Conservation (phyloP, 2,329 filamentous ascomycete species). For the Beauveria rudraprayagi region DNA sequence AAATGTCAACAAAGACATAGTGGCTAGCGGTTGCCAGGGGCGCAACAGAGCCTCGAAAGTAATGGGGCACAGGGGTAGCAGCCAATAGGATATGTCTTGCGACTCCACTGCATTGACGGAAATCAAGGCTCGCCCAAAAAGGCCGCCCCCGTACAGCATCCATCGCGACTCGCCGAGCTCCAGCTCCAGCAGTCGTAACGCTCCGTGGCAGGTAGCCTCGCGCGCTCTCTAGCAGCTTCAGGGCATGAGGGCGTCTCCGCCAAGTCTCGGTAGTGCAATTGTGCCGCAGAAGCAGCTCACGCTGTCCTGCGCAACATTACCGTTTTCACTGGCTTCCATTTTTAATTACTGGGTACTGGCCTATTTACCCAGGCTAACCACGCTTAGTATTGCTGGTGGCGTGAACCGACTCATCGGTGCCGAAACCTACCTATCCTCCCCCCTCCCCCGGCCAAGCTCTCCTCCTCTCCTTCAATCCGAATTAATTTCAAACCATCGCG, state of each 20-base stretch:
- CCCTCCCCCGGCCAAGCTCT: background rate
- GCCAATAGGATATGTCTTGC: background rate
- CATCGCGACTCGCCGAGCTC: conserved; percentile 12
- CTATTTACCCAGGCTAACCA: no score
- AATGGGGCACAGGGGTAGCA: background rate
- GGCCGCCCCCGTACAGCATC: background rate
- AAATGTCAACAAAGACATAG: conserved; percentile 10
- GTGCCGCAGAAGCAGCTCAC: no score
- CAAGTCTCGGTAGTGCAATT: background rate
- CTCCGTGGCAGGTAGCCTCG: background rate
- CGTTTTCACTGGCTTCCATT: no score
- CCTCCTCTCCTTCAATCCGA: background rate
- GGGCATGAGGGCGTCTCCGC: background rate
- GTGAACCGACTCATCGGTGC: background rate
- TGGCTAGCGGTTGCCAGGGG: conserved; percentile 9
- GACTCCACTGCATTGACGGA: background rate
- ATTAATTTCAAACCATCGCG: background rate
- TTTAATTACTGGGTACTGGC: no score
- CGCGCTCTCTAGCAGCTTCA: background rate
- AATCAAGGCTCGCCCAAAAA: background rate
- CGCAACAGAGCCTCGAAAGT: background rate
- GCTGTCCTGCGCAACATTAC: background rate
- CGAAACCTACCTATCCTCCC: background rate
- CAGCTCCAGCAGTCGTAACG: background rate
- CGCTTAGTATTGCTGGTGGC: background rate